Evolutionary conservation across 2,329 filamentous ascomycete genomes (phyloP), one percentile per base, ranked within the genome.

Genomic region (Botrytis squamosa): DNA sequence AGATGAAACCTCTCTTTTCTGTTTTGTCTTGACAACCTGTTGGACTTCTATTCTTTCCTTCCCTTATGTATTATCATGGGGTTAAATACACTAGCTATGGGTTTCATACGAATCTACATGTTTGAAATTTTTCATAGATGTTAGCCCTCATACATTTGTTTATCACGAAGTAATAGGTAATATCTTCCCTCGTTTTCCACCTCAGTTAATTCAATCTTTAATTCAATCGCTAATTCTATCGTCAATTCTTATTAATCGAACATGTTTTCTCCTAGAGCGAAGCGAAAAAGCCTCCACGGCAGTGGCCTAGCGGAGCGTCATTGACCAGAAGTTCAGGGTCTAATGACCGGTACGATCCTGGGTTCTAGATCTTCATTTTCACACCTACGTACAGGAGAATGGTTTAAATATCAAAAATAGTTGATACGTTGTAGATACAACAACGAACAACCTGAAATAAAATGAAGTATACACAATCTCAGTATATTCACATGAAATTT

Each of bases 211-310:
- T 8, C 10, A 38, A 12, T 59, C 29, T 7, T 20, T 59, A 9
- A 33, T 33, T 33, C 33, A 33, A 33, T 33, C 33, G 33, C 33
- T 33, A 33, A 4, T 33, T 33, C 33, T 33, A 33, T 33, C 33
- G 4, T 33, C 33, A 33, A 33, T 33, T 33, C 33, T n/a, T n/a
- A n/a, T 33, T 2, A 33, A 33, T 33, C 33, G n/a, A 33, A 33
- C 4, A 20, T 10, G 1, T 20, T 20, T 62, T 25, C 7, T n/a
- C 6, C 22, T 16, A 16, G 59, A 62, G 59, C 59, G 59, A 62
- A 62, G 59, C 33, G 59, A 62, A 62, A 38, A 62, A 62, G 59
- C 59, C 57, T 36, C 57, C 57, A 60, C 57, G 57, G 57, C 57
- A 60, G 57, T 60, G 57, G 57, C 57, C 57, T 60, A 60, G 57